Evolutionary conservation across 2,329 filamentous ascomycete genomes (phyloP), one percentile per base, ranked within the genome.

Genomic region (Apiospora sp.): DNA sequence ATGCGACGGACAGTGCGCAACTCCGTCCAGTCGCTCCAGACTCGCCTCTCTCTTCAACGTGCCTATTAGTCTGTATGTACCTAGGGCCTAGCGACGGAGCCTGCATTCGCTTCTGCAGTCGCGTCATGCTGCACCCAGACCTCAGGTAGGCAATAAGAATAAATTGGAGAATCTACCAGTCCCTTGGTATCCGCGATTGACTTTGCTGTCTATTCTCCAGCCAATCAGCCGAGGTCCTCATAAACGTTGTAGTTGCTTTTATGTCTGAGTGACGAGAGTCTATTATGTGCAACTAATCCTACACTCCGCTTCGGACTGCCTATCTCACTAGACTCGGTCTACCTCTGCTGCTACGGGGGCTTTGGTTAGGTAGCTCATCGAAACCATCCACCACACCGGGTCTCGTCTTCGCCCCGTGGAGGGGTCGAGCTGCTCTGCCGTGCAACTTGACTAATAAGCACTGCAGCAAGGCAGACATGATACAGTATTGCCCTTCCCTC

Each of bases 181-280:
- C 58, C 58, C 58, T 64, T 64, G 58, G 58, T 64, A 64, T 64
- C 58, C 58, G 58, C 58, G 58, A 64, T 64, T 41, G 34, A 64
- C 58, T n/a, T 41, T 41, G 58, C 34, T 41, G 58, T 64, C 58
- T 64, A n/a, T 41, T 64, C 22, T 37, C 58, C 34, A n/a, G 58
- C 58, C 58, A 64, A 64, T 64, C 58, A 64, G 58, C 16, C 34
- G 58, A 41, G 58, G 19, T 64, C 34, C 19, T 64, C 34, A 64
- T 41, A 64, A 64, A 64, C 58, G 58, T 64, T 64, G 58, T n/a
- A 41, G 22, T 68, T 68, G 67, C 67, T 68, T 68, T 68, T 68
- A 46, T 68, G 44, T 68, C 67, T 44, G 41, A 22, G 27, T 68
- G 67, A 68, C 67, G 44, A 68, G 41, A 68, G 41, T 46, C 67